Conservation (phyloP, 2,329 filamentous ascomycete species). For the Pleurostoma richardsiae region DNA sequence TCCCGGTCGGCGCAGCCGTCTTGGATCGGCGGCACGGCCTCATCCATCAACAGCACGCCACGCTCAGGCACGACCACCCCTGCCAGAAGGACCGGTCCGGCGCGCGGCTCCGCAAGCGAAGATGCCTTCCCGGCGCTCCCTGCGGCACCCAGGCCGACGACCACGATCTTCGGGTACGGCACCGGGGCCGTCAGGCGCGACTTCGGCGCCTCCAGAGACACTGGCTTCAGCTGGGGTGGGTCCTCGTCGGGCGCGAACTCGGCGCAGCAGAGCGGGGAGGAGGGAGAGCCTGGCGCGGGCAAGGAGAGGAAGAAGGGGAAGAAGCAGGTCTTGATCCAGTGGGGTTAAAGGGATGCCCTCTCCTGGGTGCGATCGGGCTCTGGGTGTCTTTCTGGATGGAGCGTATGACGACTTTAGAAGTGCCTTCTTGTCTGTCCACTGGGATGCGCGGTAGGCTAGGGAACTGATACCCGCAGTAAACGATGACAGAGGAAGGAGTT, state of each 20-base stretch:
- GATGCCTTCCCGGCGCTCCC: conserved; percentile 83
- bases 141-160: conserved; percentile 63
- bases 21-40: conserved; percentile 12
- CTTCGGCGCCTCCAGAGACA: conserved; percentile 35
- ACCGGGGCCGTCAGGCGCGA: conserved; percentile 50
- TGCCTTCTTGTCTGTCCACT: too few species aligned
- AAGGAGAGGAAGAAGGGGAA: conserved; percentile 59
- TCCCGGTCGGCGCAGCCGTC: conserved; percentile 8
- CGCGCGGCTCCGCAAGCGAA: conserved; percentile 19
- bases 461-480: too few species aligned
- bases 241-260: conserved; percentile 11
- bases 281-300: conserved; percentile 28
- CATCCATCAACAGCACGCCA: neutral
- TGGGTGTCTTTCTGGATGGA: too few species aligned
- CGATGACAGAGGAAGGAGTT: too few species aligned
- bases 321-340: conserved; percentile 57
- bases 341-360: conserved; percentile 37
- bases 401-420: too few species aligned
- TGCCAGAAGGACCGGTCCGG: conserved; percentile 1
- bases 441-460: too few species aligned
- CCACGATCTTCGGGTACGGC: conserved; percentile 59
- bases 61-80: conserved; percentile 1
- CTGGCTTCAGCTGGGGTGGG: conserved; percentile 49
- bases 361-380: too few species aligned
- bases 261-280: conserved; percentile 20